phyloP scores from a whole-genome alignment of 1,284 basidiomycete species.

The Apiotrichum laibachii region DNA sequence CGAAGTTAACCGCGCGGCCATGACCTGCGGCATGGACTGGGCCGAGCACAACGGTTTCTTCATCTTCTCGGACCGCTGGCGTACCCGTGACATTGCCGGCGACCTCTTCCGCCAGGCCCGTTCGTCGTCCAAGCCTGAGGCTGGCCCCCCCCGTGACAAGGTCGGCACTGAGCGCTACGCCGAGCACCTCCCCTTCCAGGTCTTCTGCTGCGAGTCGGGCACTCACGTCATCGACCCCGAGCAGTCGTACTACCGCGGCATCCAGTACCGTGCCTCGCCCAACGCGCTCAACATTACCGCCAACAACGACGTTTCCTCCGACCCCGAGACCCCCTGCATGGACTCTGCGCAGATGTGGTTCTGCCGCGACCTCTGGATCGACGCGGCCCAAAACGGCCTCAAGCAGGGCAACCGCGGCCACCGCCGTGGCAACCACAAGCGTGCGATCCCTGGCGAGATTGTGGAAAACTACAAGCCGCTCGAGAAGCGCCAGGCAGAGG shows the following conservation, averaged over 20 bases:
- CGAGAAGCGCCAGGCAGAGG: constrained; percentile 22
- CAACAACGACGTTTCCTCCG: constrained; percentile 59
- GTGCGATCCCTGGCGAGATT: constrained; percentile 27
- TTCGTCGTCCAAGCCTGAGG: constrained; percentile 82
- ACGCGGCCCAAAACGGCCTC: constrained; percentile 67
- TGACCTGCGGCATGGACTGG: constrained; percentile 99
- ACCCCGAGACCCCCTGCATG: constrained; percentile 77
- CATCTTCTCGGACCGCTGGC: constrained; percentile 94
- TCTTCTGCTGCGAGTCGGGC: constrained; percentile 94
- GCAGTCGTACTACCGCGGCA: constrained; percentile 86
- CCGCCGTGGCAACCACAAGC: constrained; percentile 23
- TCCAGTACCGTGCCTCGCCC: constrained; percentile 73
- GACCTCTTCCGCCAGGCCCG: constrained; percentile 94
- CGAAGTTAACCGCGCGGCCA: constrained; percentile 80
- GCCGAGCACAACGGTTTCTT: constrained; percentile 93
- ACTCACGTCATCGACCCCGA: constrained; percentile 90
- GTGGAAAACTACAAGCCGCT: constrained; percentile 29
- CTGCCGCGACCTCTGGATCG: constrained; percentile 88
- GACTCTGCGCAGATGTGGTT: constrained; percentile 95
- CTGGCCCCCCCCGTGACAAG: constrained; percentile 81
- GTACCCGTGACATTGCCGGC: constrained; percentile 90
- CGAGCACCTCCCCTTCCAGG: constrained; percentile 90
- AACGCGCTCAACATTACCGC: constrained; percentile 74
- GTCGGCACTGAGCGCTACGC: constrained; percentile 76
- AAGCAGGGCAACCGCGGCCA: constrained; percentile 44